Conservation (phyloP, 441 rosid species). For the Manihot esculenta region DNA sequence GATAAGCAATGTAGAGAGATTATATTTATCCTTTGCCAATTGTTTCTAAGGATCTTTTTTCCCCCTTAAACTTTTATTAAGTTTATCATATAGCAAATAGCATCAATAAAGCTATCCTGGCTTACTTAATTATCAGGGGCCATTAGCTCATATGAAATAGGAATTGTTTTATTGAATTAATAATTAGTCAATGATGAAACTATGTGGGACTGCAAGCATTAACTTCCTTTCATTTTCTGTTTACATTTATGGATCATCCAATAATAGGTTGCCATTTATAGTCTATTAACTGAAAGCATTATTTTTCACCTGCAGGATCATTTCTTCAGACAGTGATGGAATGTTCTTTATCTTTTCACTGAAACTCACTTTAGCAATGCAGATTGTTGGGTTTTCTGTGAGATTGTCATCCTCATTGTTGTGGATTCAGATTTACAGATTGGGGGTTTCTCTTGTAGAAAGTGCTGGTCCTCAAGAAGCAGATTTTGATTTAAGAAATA, state of each 20-base stretch:
- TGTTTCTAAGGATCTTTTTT: neutral
- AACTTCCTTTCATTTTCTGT: neutral
- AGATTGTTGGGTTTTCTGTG: conserved; percentile 71
- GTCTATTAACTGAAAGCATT: neutral
- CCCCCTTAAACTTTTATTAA: neutral
- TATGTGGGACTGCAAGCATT: neutral
- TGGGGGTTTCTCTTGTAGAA: conserved; percentile 61
- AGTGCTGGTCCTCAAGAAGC: conserved; percentile 45
- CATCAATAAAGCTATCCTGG: neutral
- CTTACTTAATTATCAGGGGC: neutral
- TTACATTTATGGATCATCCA: neutral
- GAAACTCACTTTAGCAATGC: conserved; percentile 77
- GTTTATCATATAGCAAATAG: neutral
- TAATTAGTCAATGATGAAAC: neutral
- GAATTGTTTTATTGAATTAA: neutral
- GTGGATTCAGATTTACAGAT: conserved; percentile 92
- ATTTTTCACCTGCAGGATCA: conserved; percentile 41
- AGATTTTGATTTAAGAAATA: conserved; percentile 72
- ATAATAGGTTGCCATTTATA: neutral
- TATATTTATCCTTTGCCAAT: neutral
- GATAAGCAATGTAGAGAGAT: too few relatives aligned
- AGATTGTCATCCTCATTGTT: conserved; percentile 74
- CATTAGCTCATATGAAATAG: too few relatives aligned
- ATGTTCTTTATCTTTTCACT: conserved; percentile 62
- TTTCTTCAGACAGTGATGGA: conserved; percentile 53